These are phyloP conservation scores for Laguncularia racemosa DNA, from an alignment of 345 rosid species.

Conservation along the genomic window DNA sequence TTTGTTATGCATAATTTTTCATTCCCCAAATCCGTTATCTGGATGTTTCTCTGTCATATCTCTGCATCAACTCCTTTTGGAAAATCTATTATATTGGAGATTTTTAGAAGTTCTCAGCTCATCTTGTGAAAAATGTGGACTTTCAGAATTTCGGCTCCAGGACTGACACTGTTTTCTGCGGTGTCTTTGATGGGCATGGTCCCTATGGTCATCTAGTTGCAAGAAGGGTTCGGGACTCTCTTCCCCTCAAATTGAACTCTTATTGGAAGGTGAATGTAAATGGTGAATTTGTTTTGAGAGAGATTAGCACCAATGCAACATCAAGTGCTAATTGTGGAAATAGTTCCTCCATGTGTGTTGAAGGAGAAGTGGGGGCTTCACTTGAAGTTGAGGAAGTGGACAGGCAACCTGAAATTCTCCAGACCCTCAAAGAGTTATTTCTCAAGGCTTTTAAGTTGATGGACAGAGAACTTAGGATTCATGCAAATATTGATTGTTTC, in stretches of 20 bases:
- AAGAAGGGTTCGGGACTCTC: slow-evolving; percentile 84
- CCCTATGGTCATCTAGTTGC: slow-evolving; percentile 98
- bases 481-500: slow-evolving; percentile 67
- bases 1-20: not conserved
- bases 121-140: slow-evolving; percentile 1
- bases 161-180: slow-evolving; percentile 83
- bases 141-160: slow-evolving; percentile 77
- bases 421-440: slow-evolving; percentile 68
- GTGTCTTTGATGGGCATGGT: slow-evolving; percentile 99
- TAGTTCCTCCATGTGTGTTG: slow-evolving; percentile 46
- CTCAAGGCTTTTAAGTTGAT: slow-evolving; percentile 85
- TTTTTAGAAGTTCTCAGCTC: too few relatives aligned
- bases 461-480: slow-evolving; percentile 88
- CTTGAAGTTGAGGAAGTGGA: slow-evolving; percentile 40
- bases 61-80: too few relatives aligned
- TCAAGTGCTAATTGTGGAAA: slow-evolving; percentile 52
- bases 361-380: slow-evolving; percentile 57
- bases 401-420: slow-evolving; percentile 46
- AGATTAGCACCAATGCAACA: slow-evolving; percentile 38
- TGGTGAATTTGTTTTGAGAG: slow-evolving; percentile 41
- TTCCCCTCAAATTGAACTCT: slow-evolving; percentile 75
- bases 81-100: too few relatives aligned
- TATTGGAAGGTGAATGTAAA: slow-evolving; percentile 65
- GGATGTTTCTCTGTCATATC: too few relatives aligned
- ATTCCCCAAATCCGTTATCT: not conserved